Conservation (phyloP, 768 basidiomycete genomes). For the Boletus tomentosulus region DNA sequence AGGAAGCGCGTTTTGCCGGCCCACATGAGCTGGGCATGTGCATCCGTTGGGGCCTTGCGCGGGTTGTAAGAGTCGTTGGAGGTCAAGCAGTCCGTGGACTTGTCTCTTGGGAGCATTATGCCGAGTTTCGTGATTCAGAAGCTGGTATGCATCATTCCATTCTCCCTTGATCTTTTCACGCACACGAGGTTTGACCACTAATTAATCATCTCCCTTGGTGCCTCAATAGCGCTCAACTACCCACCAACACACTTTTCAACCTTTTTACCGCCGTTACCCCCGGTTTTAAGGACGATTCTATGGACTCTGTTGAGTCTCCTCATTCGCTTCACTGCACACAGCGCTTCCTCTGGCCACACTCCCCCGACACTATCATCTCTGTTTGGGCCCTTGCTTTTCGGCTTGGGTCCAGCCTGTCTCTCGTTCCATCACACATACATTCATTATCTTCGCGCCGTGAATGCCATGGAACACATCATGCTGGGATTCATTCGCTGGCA, state of each 20-base stretch:
- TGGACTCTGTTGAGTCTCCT: conserved; percentile 76
- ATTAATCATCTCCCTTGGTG: conserved; percentile 18
- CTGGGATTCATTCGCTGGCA: conserved; percentile 86
- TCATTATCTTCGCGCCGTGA: conserved; percentile 74
- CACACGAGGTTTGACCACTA: conserved; percentile 20
- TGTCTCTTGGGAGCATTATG: conserved; percentile 80
- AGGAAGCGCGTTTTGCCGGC: conserved; percentile 80
- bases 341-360: conserved; percentile 81
- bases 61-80: conserved; percentile 66
- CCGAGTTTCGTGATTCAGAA: conserved; percentile 79
- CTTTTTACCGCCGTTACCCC: conserved; percentile 54
- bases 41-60: conserved; percentile 86
- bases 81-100: conserved; percentile 79
- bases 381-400: conserved; percentile 88
- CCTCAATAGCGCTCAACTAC: conserved; percentile 49
- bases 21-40: conserved; percentile 90
- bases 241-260: conserved; percentile 68
- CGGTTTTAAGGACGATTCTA: conserved; percentile 55
- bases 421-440: conserved; percentile 57
- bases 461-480: conserved; percentile 91
- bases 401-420: conserved; percentile 54
- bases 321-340: conserved; percentile 78
- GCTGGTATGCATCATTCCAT: conserved; percentile 50
- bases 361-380: conserved; percentile 86
- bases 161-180: conserved; percentile 19